A percentile compares a stretch with the other conserved stretches of the same genome.
Conservation (phyloP, 495 filamentous ascomycete genomes). For the Geoglossum glabrum region DNA sequence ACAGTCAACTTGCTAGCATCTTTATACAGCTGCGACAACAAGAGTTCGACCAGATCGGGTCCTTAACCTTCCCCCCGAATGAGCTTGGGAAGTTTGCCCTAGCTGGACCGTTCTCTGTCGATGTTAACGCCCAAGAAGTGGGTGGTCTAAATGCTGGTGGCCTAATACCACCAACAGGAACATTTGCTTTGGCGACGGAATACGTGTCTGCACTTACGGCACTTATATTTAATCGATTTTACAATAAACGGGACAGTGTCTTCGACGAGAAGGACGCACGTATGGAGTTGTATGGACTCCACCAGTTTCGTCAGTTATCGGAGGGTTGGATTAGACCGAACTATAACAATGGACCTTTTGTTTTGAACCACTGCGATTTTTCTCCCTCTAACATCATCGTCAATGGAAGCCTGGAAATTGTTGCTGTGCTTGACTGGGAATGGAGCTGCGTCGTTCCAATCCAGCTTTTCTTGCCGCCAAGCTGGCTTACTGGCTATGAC, state of each 20-base stretch:
- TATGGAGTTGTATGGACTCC: neutral
- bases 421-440: constrained; percentile 10
- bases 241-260: neutral
- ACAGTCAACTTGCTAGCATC: neutral
- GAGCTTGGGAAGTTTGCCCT: neutral
- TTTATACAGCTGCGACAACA: constrained; percentile 1
- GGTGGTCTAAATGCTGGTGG: neutral
- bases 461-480: constrained; percentile 9
- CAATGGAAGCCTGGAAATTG: constrained; percentile 6
- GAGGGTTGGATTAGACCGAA: neutral
- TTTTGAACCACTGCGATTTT: constrained; percentile 4
- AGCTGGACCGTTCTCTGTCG: neutral
- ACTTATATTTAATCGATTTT: neutral
- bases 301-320: neutral
- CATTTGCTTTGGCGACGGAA: neutral
- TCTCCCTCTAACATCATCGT: neutral
- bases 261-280: neutral
- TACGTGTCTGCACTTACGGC: neutral
- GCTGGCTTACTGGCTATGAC: constrained; percentile 1
- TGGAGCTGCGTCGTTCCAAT: constrained; percentile 7
- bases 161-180: neutral
- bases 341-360: neutral
- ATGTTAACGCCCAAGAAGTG: neutral
- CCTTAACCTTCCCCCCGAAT: neutral
- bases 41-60: neutral